Conservation (phyloP, 306 rosid genomes). For the Arachis stenosperma region DNA sequence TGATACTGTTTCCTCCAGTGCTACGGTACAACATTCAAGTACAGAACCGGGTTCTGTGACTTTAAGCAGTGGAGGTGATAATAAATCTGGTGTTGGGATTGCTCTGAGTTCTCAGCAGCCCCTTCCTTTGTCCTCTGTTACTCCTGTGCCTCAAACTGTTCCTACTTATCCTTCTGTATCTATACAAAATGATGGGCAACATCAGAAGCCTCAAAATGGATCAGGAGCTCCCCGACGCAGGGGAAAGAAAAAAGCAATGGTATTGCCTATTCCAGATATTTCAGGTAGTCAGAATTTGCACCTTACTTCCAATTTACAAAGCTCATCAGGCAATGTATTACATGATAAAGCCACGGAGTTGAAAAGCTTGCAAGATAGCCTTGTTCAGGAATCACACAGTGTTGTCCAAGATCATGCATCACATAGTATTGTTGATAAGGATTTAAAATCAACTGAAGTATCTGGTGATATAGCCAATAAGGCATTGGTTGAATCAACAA, state of each 20-base stretch:
- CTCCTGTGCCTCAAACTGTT: slow-evolving; percentile 51
- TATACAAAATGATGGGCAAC: slow-evolving; percentile 55
- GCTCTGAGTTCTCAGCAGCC: slow-evolving; percentile 55
- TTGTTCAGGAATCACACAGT: slow-evolving; percentile 44
- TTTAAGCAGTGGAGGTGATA: slow-evolving; percentile 47
- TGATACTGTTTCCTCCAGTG: slow-evolving; percentile 43
- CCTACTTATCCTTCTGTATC: slow-evolving; percentile 54
- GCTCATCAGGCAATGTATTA: slow-evolving; percentile 45
- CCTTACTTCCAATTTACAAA: slow-evolving; percentile 45
- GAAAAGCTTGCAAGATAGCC: slow-evolving; percentile 45
- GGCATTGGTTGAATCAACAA: slow-evolving; percentile 46
- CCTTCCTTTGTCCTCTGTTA: slow-evolving; percentile 49
- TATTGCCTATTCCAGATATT: slow-evolving; percentile 47
- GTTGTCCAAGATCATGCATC: slow-evolving; percentile 49
- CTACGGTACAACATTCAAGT: slow-evolving; percentile 42
- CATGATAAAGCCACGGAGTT: slow-evolving; percentile 43
- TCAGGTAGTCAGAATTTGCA: slow-evolving; percentile 50
- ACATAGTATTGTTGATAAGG: slow-evolving; percentile 47
- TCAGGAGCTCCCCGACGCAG: slow-evolving; percentile 73
- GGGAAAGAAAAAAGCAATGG: slow-evolving; percentile 71
- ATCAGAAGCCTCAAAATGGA: slow-evolving; percentile 63
- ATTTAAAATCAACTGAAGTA: slow-evolving; percentile 44
- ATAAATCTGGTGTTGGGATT: slow-evolving; percentile 40
- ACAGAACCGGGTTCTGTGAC: slow-evolving; percentile 50
- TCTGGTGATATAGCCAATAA: slow-evolving; percentile 52